Base-by-base conservation (phyloP, 371 early-diverging fungal species). In the Rhizopus arrhizus region DNA sequence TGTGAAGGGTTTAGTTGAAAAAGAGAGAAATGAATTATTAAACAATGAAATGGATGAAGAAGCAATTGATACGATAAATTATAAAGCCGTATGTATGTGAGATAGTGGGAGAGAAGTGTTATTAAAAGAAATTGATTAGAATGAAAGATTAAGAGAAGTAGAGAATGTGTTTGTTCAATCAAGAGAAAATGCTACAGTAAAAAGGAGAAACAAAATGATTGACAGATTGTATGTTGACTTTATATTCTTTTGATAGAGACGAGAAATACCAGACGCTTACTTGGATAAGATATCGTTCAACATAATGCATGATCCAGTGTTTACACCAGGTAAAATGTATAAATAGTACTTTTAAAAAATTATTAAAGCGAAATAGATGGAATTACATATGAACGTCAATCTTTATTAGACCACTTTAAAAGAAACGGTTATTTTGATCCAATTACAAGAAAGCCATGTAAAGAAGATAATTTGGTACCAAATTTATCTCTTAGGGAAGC, bases 361-460 rank as follows among this genome's bases (percentile, higher is more conserved):
- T 13, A 11, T 0, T 11, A 38, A 11, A 38, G 40, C 8, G 8
- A 38, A 38, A 38, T 7, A 73, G 78, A 74, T 59, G 80, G 92
- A 45, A 75, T 86, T 46, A 85, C 83, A 3, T 91, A 90, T 58
- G 92, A 91, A 65, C 80, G 89, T 32, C 70, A 81, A 29, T 87
- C 89, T 16, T 77, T 92, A n/a, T 61, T 86, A 38, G 78, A 84
- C 15, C 90, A 91, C 58, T 83, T 92, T 51, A 73, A 74, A 15
- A 75, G 87, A 60, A 89, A 90, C 55, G 89, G 92, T 5, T 71
- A 82, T 56, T 89, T 89, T 73, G 92, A 92, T 70, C 92, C 92
- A 1, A 76, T 91, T 16, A 78, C 89, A 5, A 80, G 89, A 43
- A 79, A 78, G 51, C 85, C 89, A 0, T 73, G 89, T 62, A 78